Evolutionary conservation across 208 protist genomes (phyloP).

Genomic region (Trypanosomatidae sp.): DNA sequence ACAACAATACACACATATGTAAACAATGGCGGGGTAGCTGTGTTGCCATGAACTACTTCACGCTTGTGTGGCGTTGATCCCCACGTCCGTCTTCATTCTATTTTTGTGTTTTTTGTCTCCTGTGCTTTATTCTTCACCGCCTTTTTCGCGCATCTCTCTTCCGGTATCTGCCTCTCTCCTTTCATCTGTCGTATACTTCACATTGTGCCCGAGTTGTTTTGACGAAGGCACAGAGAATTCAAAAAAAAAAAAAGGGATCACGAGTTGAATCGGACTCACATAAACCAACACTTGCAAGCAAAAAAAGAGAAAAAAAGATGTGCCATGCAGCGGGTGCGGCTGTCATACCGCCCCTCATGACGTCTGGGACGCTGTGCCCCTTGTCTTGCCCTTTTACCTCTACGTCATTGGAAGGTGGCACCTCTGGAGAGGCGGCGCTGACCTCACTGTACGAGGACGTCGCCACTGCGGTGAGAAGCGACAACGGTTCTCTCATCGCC

Average conservation of each 20-base stretch:
- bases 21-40: no score
- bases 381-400: not conserved
- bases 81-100: no score
- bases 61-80: no score
- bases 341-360: constrained; percentile 44
- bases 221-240: no score
- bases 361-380: constrained; percentile 18
- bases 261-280: no score
- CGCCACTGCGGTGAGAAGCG: not conserved
- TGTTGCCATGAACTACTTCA: no score
- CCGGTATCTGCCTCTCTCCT: not conserved
- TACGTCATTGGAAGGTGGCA: not conserved
- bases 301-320: not conserved
- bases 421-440: not conserved
- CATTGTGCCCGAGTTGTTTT: not conserved
- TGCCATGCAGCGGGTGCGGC: not conserved
- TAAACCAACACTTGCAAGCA: no score
- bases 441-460: constrained; percentile 8
- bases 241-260: no score
- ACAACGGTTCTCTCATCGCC: not conserved
- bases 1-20: no score
- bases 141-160: not conserved
- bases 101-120: not conserved
- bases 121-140: not conserved
- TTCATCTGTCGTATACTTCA: not conserved